phyloP scores from a whole-genome alignment of 2,329 filamentous ascomycete genomes.

The Stagonosporopsis chrysanthemi region DNA sequence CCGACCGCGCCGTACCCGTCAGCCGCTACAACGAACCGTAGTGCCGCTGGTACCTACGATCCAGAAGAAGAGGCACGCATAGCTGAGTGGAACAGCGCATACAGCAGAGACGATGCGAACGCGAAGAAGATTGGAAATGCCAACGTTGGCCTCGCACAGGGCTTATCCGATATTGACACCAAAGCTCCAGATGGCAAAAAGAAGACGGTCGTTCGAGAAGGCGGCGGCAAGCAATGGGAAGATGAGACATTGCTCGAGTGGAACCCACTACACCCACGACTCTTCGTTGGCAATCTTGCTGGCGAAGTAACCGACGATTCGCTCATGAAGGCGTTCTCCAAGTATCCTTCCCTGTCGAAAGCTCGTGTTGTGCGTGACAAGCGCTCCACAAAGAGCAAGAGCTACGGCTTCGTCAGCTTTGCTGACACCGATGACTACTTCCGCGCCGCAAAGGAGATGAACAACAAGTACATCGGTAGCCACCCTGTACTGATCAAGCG shows the following conservation, averaged over 20 bases:
- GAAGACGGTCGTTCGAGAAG: slow-evolving; percentile 87
- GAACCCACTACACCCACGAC: slow-evolving; percentile 91
- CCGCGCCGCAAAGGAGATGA: slow-evolving; percentile 95
- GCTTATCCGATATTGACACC: slow-evolving; percentile 56
- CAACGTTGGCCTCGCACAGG: slow-evolving; percentile 44
- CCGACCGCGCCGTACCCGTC: slow-evolving; percentile 31
- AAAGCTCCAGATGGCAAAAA: slow-evolving; percentile 66
- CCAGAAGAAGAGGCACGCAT: slow-evolving; percentile 90
- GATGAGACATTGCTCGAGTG: slow-evolving; percentile 90
- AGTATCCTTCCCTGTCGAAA: slow-evolving; percentile 88
- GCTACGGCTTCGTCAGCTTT: slow-evolving; percentile 96
- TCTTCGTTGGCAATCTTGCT: slow-evolving; percentile 96
- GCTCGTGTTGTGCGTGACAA: slow-evolving; percentile 95
- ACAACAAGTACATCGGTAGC: slow-evolving; percentile 98
- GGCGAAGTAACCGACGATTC: slow-evolving; percentile 98
- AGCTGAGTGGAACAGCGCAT: slow-evolving; percentile 93
- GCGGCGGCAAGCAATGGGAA: slow-evolving; percentile 91
- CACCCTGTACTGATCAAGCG: slow-evolving; percentile 89
- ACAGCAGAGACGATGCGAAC: slow-evolving; percentile 68
- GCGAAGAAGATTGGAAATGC: slow-evolving; percentile 56
- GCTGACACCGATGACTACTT: slow-evolving; percentile 96
- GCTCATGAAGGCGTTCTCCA: slow-evolving; percentile 88
- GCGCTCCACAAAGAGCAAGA: slow-evolving; percentile 93
- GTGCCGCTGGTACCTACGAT: slow-evolving; percentile 59
- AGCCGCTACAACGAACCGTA: slow-evolving; percentile 38